Percentiles rank a stretch among this genome's conserved stretches.
Conservation (phyloP, 306 rosid species). For the Neltuma alba region DNA sequence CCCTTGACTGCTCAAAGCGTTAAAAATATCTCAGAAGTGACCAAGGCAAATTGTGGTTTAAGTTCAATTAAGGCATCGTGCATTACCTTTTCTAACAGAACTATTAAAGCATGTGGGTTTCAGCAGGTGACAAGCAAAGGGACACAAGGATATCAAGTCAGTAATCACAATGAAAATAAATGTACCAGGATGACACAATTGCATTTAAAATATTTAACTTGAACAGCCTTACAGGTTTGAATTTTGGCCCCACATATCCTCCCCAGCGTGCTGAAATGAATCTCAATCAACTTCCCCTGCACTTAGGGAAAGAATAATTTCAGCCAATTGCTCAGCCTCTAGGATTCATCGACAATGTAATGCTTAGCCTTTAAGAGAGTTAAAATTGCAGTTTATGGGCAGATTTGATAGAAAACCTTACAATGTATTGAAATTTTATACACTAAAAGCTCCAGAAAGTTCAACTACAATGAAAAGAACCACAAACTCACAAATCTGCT, state of each 20-base stretch:
- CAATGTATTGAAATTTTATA: conserved; percentile 17
- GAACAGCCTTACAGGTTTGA: conserved; percentile 80
- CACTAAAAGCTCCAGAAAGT: conserved; percentile 24
- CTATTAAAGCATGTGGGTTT: conserved; percentile 48
- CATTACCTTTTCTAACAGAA: conserved; percentile 87
- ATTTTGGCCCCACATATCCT: conserved; percentile 81
- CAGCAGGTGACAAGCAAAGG: conserved; percentile 45
- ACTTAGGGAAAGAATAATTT: conserved; percentile 32
- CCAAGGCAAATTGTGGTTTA: conserved; percentile 36
- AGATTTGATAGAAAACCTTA: neutral
- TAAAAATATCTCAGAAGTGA: conserved; percentile 37
- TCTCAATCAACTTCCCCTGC: conserved; percentile 94
- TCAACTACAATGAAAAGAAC: conserved; percentile 34
- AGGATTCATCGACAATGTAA: conserved; percentile 23
- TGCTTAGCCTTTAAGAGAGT: conserved; percentile 29
- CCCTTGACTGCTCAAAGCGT: conserved; percentile 83
- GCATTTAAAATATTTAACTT: conserved; percentile 26
- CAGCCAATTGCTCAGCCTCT: conserved; percentile 32
- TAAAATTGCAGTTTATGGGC: neutral
- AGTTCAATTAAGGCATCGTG: conserved; percentile 33
- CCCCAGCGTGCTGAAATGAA: conserved; percentile 74
- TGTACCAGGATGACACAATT: conserved; percentile 26
- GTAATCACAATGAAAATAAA: conserved; percentile 35
- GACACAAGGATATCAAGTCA: conserved; percentile 46
- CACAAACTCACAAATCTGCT: conserved; percentile 91